Evolutionary conservation across 106 monocot genomes (phyloP).

Genomic region (Allium cepa): DNA sequence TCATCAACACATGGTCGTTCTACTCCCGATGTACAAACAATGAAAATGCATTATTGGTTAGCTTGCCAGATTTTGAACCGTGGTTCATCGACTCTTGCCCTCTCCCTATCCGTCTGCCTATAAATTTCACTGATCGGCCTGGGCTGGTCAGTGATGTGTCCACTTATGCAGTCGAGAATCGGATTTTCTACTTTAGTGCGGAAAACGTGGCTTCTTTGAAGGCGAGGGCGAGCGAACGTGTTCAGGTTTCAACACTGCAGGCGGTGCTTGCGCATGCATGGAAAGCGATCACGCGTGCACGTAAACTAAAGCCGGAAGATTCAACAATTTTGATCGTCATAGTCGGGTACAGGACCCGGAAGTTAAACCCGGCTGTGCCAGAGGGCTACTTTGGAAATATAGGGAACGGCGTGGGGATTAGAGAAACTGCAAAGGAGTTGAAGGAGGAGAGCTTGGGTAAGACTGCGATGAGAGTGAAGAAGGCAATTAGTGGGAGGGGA

Average conservation of each 20-base stretch:
- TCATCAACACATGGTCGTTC: no score
- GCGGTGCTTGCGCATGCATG: constrained; percentile 42
- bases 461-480: constrained; percentile 30
- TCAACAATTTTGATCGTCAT: constrained; percentile 13
- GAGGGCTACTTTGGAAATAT: constrained; percentile 60
- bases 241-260: constrained; percentile 29
- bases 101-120: no score
- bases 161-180: no score
- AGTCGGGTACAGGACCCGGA: constrained; percentile 29
- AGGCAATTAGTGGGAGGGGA: constrained; percentile 20
- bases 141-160: no score
- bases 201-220: no score
- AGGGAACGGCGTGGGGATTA: constrained; percentile 9
- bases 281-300: constrained; percentile 40
- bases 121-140: no score
- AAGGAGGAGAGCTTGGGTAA: constrained; percentile 30
- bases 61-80: no score
- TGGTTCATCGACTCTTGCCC: no score
- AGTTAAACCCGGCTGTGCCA: constrained; percentile 26
- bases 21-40: no score
- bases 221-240: no score
- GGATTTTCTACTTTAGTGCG: no score
- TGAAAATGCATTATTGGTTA: no score
- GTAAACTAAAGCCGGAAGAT: constrained; percentile 16
- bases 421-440: constrained; percentile 34